Percentiles rank a stretch among this genome's conserved stretches.
Evolutionary conservation across 495 filamentous ascomycete genomes (phyloP).

Genomic region (Aspergillus cristatus): DNA sequence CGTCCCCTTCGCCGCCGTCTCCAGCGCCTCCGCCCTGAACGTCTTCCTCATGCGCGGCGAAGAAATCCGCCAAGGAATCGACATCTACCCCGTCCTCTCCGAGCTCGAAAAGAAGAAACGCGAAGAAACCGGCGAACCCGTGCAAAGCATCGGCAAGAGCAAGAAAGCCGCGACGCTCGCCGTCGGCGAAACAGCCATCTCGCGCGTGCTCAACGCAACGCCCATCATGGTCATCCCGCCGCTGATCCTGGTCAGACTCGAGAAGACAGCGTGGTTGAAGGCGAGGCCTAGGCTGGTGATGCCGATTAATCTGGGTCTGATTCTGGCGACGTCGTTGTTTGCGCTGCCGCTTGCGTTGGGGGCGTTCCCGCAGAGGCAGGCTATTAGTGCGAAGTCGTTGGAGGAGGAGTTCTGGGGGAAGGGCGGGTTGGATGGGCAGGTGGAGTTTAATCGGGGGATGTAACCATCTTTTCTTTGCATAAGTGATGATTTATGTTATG

Average conservation of each 20-base stretch:
- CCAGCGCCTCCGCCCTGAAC: conserved; percentile 80
- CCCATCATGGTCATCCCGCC: conserved; percentile 96
- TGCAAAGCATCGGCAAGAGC: conserved; percentile 70
- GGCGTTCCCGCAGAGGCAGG: conserved; percentile 86
- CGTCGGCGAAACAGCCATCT: conserved; percentile 83
- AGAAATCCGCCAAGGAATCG: conserved; percentile 87
- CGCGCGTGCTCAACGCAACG: conserved; percentile 81
- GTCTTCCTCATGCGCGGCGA: conserved; percentile 96
- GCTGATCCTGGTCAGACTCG: conserved; percentile 70
- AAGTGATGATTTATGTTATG: too few relatives aligned
- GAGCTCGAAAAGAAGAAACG: conserved; percentile 37
- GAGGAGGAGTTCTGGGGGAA: conserved; percentile 76
- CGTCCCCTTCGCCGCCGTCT: conserved; percentile 92
- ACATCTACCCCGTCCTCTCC: conserved; percentile 74
- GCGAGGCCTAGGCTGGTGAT: conserved; percentile 59
- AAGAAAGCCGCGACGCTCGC: conserved; percentile 79
- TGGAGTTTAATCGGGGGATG: conserved; percentile 89
- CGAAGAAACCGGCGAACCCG: conserved; percentile 46
- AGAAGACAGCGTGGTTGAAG: conserved; percentile 67
- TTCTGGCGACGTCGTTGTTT: conserved; percentile 68
- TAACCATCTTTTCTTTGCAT: conserved; percentile 28
- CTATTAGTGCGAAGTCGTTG: conserved; percentile 57
- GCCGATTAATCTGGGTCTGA: conserved; percentile 75
- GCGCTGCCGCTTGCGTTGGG: conserved; percentile 78
- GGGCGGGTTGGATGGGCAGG: conserved; percentile 64